Conservation (phyloP, 352 stramenopile genomes). For the Plasmopara viticola region DNA sequence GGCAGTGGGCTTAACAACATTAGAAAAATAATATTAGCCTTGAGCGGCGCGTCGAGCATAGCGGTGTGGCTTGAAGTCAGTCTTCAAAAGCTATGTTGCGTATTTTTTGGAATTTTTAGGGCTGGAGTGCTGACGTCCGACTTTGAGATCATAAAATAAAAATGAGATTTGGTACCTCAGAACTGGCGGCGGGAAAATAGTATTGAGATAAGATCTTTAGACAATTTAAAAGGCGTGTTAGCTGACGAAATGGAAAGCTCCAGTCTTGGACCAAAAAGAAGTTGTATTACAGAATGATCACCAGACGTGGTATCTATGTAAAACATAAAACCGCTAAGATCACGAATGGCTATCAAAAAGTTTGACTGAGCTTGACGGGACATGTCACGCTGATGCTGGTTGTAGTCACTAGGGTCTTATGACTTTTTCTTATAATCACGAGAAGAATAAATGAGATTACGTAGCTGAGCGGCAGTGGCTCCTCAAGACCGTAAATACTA, state of each 20-base stretch:
- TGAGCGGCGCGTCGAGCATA: neutral
- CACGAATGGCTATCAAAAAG: neutral
- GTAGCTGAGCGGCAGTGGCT: conserved; percentile 2
- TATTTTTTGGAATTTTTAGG: neutral
- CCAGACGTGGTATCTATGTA: conserved; percentile 1
- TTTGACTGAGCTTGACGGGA: neutral
- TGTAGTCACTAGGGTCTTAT: neutral
- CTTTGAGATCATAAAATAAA: neutral
- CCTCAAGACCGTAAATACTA: neutral
- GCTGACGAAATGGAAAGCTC: conserved; percentile 2
- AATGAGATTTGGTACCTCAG: conserved; percentile 4
- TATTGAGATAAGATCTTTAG: neutral
- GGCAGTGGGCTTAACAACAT: neutral
- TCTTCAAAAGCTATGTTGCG: neutral
- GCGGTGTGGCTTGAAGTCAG: neutral
- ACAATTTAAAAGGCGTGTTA: conserved; percentile 2
- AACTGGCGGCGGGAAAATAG: neutral
- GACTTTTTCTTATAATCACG: neutral
- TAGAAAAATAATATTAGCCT: neutral
- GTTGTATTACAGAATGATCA: neutral
- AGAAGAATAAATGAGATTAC: neutral
- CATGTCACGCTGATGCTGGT: neutral
- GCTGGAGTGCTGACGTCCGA: conserved; percentile 1
- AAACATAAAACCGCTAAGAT: conserved; percentile 7
- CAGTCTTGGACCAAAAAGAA: neutral